Evolutionary conservation across 805 yeast genomes (phyloP).

Genomic region (Yarrowia osloensis): DNA sequence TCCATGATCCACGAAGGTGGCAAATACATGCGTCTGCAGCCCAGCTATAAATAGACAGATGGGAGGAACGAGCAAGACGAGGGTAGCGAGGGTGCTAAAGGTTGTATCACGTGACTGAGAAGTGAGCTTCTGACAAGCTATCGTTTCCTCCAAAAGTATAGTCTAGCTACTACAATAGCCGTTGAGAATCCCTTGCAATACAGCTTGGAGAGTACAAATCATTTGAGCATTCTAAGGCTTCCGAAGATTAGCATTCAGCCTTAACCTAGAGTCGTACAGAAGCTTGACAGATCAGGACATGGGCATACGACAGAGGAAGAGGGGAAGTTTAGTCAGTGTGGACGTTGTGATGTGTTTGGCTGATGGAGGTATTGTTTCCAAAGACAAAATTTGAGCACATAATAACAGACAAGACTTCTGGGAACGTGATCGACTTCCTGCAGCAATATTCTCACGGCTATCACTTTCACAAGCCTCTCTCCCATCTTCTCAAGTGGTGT

Average conservation of each 20-base stretch:
- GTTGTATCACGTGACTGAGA: not conserved
- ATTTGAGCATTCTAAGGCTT: not conserved
- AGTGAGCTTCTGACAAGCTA: no score
- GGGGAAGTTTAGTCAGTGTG: not conserved
- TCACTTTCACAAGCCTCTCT: no score
- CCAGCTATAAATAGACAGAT: not conserved
- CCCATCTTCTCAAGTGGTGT: not conserved
- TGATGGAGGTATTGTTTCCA: not conserved
- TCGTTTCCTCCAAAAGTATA: no score
- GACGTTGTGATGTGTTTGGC: not conserved
- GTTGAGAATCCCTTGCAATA: no score
- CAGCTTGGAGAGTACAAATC: no score
- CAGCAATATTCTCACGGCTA: no score
- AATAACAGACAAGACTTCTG: no score
- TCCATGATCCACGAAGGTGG: slow-evolving; percentile 8
- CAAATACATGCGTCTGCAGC: slow-evolving; percentile 10
- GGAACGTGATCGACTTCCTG: no score
- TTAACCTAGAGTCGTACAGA: not conserved
- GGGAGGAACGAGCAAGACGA: not conserved
- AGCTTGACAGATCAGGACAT: slow-evolving; percentile 9
- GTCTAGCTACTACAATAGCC: no score
- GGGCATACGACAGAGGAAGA: slow-evolving; percentile 9
- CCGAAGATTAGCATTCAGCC: not conserved
- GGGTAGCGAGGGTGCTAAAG: not conserved
- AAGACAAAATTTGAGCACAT: no score